Base-by-base conservation (phyloP, 345 rosid genomes). In the Lenwebbia sp. region DNA sequence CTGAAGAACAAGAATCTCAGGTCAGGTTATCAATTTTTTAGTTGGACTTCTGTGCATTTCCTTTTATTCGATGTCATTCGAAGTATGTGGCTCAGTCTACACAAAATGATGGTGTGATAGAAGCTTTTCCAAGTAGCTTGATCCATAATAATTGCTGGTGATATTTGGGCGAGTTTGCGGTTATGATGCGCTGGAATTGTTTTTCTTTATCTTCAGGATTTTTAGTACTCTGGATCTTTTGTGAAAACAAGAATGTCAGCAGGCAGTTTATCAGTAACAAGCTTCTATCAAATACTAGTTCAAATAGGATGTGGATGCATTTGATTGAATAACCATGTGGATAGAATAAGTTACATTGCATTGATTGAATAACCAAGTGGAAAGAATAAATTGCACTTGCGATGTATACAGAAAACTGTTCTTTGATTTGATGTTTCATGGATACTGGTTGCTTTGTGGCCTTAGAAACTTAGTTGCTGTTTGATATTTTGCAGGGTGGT, bases 1-100 rank as follows among this genome's bases (percentile, higher is more conserved):
- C 82, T 90, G 91, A 95, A 88, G 92, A 96, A 90, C 83, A 93
- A 91, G 62, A 93, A 91, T 87, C 89, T 96, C 91, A 95, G 98
- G 99, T 96, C 83, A 33, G 28, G 15, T 37, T 54, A 15, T 53
- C 49, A 60, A 54, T 76, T 30, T 52, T 54, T 85, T 74, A 8
- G 9, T 37, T 14, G n/a, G 26, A 21, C 53, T 85, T 41, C 52
- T 28, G 51, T 76, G 83, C 74, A 76, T 70, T 70, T 37, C 81
- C 81, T 70, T 70, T 44, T 70, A 70, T 70, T 19, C 4, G 81
- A 70, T 70, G 13, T 10, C 78, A 70, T 70, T 70, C 13, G 13
- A 33, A 70, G 78, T 52, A 47, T 30, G 49, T 82, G n/a, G 28
- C 54, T 85, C 57, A 9, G 5, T 33, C 70, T 41, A 13, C 52